Percentiles rank a stretch among this genome's conserved stretches.
Conservation (phyloP, 441 rosid genomes). For the Manihot esculenta region DNA sequence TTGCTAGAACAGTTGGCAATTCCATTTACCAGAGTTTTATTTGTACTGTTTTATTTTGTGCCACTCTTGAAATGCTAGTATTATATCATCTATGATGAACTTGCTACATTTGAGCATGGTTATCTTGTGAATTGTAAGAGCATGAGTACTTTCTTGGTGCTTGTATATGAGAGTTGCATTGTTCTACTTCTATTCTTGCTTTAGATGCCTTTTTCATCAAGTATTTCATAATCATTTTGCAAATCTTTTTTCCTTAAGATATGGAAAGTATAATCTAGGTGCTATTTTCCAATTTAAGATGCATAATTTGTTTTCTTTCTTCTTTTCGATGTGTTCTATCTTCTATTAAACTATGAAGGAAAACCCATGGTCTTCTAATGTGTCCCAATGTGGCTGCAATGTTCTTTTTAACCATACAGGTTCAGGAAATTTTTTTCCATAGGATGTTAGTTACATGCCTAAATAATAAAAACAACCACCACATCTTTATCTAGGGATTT, state of each 20-base stretch:
- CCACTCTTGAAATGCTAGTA: neutral
- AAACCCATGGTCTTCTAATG: neutral
- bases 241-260: too few species aligned
- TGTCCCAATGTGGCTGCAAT: neutral
- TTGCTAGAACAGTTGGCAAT: neutral
- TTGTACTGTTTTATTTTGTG: too few species aligned
- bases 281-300: neutral
- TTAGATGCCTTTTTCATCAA: neutral
- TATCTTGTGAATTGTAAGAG: neutral
- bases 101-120: neutral
- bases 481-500: neutral
- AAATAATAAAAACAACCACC: neutral
- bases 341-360: neutral
- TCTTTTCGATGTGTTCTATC: neutral
- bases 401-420: too few species aligned
- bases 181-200: neutral
- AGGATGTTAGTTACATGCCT: neutral
- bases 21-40: neutral
- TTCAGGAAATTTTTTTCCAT: neutral
- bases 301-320: neutral
- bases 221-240: neutral
- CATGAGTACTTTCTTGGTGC: neutral
- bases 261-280: neutral
- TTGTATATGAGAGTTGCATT: neutral
- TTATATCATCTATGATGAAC: neutral